Conservation (phyloP, 2,329 filamentous ascomycete species). For the Rutstroemia sp. region DNA sequence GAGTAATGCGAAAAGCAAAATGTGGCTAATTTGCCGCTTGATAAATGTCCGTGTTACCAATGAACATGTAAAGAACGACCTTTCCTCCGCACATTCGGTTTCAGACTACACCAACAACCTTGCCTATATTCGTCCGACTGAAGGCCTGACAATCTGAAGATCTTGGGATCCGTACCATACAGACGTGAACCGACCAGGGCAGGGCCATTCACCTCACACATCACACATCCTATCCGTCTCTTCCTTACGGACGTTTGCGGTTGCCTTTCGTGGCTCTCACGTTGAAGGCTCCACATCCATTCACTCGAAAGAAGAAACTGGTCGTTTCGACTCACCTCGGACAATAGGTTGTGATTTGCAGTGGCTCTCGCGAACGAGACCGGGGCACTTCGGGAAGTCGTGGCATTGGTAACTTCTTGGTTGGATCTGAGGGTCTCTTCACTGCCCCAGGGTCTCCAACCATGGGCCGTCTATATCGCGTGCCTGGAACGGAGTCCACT, state of each 20-base stretch:
- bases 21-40: neutral
- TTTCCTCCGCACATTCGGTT: neutral
- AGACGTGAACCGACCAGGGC: too few relatives aligned
- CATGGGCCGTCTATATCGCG: neutral
- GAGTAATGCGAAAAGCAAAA: neutral
- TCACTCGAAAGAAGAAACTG: too few relatives aligned
- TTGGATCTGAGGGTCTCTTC: neutral
- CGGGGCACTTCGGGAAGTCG: neutral
- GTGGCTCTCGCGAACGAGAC: neutral
- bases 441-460: neutral
- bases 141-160: neutral
- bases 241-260: too few relatives aligned
- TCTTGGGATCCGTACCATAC: neutral
- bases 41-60: slow-evolving; percentile 3
- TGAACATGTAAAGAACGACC: neutral
- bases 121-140: neutral
- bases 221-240: too few relatives aligned
- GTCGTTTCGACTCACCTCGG: too few relatives aligned
- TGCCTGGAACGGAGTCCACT: neutral
- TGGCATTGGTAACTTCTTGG: neutral
- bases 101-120: neutral
- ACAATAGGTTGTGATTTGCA: too few relatives aligned
- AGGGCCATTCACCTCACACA: neutral
- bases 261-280: too few relatives aligned
- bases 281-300: too few relatives aligned